Percentiles rank a stretch among this genome's conserved stretches.
These are phyloP conservation scores for Dittrichia graveolens DNA, from an alignment of 129 eudicot genomes.

Conservation along the genomic window DNA sequence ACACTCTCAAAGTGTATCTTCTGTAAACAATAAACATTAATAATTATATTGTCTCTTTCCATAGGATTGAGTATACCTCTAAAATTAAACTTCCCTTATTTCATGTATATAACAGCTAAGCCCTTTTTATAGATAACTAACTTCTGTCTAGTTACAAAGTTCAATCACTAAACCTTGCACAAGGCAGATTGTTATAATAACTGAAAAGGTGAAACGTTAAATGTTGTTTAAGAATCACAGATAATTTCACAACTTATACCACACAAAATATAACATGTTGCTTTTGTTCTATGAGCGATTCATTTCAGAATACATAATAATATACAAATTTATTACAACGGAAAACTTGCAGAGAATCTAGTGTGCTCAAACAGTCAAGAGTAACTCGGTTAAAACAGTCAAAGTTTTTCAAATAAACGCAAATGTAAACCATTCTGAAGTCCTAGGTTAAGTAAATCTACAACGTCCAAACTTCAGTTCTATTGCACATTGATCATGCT, in stretches of 20 bases:
- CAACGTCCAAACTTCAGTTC: neutral
- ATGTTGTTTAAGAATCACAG: neutral
- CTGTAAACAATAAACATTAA: neutral
- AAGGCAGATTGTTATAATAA: neutral
- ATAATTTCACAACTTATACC: neutral
- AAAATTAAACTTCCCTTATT: neutral
- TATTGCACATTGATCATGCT: neutral
- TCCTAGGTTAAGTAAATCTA: conserved; percentile 17
- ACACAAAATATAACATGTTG: neutral
- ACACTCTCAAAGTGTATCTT: conserved; percentile 1
- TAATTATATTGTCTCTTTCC: neutral
- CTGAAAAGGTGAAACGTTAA: neutral
- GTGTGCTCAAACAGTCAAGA: neutral
- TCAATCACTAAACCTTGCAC: neutral
- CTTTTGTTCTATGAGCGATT: conserved; percentile 14
- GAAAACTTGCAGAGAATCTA: neutral
- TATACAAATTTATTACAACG: neutral
- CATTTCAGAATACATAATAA: neutral
- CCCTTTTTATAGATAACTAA: neutral
- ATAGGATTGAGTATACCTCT: neutral
- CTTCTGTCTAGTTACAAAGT: conserved; percentile 5
- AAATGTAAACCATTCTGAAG: conserved; percentile 6
- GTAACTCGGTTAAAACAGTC: conserved; percentile 2
- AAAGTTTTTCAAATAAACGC: neutral
- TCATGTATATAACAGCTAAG: neutral